These are phyloP conservation scores for Ophiostoma montium DNA, from an alignment of 2,329 filamentous ascomycete species.

Conservation along the genomic window DNA sequence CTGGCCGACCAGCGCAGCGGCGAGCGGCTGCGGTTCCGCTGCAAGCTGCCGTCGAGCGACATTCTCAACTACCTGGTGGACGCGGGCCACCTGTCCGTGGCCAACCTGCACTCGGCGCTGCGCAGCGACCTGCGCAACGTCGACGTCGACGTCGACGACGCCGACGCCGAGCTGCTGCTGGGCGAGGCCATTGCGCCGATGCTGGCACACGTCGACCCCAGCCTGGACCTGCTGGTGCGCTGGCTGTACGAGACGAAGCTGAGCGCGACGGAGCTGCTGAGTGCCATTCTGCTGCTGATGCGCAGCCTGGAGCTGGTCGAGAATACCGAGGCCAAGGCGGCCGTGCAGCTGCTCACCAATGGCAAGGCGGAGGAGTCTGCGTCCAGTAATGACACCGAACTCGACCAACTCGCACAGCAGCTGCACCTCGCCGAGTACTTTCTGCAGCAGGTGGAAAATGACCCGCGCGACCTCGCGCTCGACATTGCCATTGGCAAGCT, in stretches of 20 bases:
- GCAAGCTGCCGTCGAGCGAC: constrained; percentile 36
- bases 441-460: constrained; percentile 44
- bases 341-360: constrained; percentile 21
- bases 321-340: constrained; percentile 23
- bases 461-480: constrained; percentile 47
- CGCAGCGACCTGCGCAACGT: constrained; percentile 28
- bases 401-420: constrained; percentile 49
- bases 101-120: constrained; percentile 45
- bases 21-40: constrained; percentile 19
- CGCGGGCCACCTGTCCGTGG: constrained; percentile 44
- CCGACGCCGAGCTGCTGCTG: constrained; percentile 31
- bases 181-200: constrained; percentile 48
- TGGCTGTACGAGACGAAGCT: constrained; percentile 53
- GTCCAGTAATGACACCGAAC: constrained; percentile 24
- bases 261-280: constrained; percentile 50
- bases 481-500: constrained; percentile 57
- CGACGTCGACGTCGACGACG: too few relatives aligned
- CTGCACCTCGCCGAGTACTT: constrained; percentile 55
- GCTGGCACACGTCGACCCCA: constrained; percentile 51
- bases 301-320: constrained; percentile 50
- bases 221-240: constrained; percentile 50
- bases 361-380: constrained; percentile 14
- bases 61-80: constrained; percentile 44
- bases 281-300: constrained; percentile 52
- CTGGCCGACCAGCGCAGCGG: constrained; percentile 2